These are phyloP conservation scores for Kregervanrija delftensis DNA, from an alignment of 805 yeast genomes.

Conservation along the genomic window DNA sequence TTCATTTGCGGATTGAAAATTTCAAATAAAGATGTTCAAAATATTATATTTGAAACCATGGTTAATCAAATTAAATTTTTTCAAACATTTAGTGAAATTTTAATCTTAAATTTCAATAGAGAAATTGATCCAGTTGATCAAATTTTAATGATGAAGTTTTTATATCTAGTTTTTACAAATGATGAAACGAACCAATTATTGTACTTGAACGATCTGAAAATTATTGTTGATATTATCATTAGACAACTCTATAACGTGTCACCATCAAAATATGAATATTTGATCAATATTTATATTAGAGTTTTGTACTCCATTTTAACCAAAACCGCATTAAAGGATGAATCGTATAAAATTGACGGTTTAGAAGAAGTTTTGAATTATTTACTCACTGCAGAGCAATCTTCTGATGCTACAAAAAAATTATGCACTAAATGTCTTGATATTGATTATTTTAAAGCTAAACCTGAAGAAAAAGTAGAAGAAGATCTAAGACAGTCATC, in stretches of 20 bases:
- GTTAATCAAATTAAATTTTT: constrained; percentile 36
- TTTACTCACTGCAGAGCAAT: constrained; percentile 34
- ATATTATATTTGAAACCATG: constrained; percentile 53
- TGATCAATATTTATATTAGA: constrained; percentile 65
- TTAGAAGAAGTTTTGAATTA: constrained; percentile 44
- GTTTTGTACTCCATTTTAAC: constrained; percentile 66
- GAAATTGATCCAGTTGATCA: constrained; percentile 64
- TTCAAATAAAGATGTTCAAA: constrained; percentile 13
- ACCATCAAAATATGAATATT: constrained; percentile 41
- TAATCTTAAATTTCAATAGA: constrained; percentile 73
- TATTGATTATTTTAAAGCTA: background rate
- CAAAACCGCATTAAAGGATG: constrained; percentile 52
- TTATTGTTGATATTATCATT: constrained; percentile 73
- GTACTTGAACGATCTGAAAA: constrained; percentile 79
- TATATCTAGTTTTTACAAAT: constrained; percentile 68
- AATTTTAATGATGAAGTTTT: constrained; percentile 70
- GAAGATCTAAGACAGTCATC: background rate
- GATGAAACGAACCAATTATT: constrained; percentile 58
- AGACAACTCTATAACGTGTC: constrained; percentile 73
- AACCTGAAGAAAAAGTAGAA: background rate
- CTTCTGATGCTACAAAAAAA: constrained; percentile 32
- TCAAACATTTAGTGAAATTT: constrained; percentile 55
- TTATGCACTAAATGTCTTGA: constrained; percentile 33
- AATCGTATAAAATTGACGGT: constrained; percentile 53
- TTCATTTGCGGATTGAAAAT: constrained; percentile 19